Conservation (phyloP, 176 grass and related monocot genomes). For the Eragrostis nindensis region DNA sequence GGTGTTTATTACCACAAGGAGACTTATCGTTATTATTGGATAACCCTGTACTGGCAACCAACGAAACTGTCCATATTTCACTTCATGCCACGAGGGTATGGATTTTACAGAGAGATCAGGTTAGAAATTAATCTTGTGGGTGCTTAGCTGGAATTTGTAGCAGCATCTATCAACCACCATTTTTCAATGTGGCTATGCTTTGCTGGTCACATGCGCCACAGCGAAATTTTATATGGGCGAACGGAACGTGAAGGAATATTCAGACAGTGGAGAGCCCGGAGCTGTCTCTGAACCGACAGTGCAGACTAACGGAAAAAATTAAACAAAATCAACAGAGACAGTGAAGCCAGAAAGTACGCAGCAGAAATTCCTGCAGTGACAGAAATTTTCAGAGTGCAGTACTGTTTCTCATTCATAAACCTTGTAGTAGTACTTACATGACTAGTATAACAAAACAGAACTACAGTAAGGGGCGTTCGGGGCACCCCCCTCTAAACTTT, state of each 20-base stretch:
- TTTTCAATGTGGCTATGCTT: background rate
- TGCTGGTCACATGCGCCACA: constrained; percentile 14
- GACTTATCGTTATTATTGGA: no score
- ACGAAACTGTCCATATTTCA: background rate
- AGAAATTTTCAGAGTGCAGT: background rate
- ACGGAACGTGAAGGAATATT: constrained; percentile 26
- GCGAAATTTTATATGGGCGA: background rate
- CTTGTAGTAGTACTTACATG: no score
- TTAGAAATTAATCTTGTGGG: background rate
- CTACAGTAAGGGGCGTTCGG: no score
- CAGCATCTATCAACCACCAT: constrained; percentile 26
- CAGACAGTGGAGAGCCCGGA: background rate
- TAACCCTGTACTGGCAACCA: no score
- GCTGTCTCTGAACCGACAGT: background rate
- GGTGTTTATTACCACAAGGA: no score
- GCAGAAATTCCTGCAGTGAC: background rate
- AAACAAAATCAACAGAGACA: background rate
- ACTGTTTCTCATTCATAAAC: background rate
- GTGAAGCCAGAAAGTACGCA: background rate
- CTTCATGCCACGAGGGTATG: background rate
- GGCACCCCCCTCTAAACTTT: no score
- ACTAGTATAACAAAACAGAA: no score
- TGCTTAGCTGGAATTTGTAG: constrained; percentile 13
- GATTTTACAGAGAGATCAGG: background rate
- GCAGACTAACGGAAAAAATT: background rate